Base-by-base conservation (phyloP, 108 stramenopile species). In the Tribonema minus region DNA sequence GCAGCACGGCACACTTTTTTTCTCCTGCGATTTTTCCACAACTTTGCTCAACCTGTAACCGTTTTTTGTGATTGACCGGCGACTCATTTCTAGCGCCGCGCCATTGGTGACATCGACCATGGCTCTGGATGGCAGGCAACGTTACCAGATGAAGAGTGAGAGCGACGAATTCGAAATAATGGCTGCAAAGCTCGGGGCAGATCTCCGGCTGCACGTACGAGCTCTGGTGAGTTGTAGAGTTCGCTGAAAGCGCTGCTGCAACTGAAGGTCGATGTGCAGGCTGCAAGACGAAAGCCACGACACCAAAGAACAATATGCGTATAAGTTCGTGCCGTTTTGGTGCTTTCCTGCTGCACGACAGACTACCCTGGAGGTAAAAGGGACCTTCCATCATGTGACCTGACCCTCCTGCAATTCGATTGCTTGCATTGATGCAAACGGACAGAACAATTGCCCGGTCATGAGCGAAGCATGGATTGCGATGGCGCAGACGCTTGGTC, bases 401-500 rank as follows among this genome's bases (percentile, higher is more conserved):
- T n/a, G n/a, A n/a, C n/a, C n/a, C n/a, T n/a, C n/a, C n/a, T n/a
- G n/a, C n/a, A n/a, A n/a, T n/a, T n/a, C n/a, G n/a, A n/a, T n/a
- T n/a, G n/a, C n/a, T n/a, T n/a, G n/a, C n/a, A n/a, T n/a, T n/a
- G n/a, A n/a, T n/a, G n/a, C n/a, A n/a, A n/a, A n/a, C n/a, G n/a
- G n/a, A n/a, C n/a, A n/a, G n/a, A n/a, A n/a, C n/a, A n/a, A n/a
- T n/a, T n/a, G n/a, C n/a, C n/a, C n/a, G n/a, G 70, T 84, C 30
- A 41, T 84, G 36, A 71, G 70, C 4, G 85, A 86, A 1, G n/a
- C 33, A 1, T 87, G 87, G 87, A 78, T 75, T 68, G 64, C 76
- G 6, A 87, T 87, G 87, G 85, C 87, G 32, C 82, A 66, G 20
- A 67, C 80, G 7, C 79, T 87, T 12, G 87, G 85, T 6, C 82